These are phyloP conservation scores for Trichophyton simii DNA, from an alignment of 2,329 filamentous ascomycete species.

Conservation along the genomic window DNA sequence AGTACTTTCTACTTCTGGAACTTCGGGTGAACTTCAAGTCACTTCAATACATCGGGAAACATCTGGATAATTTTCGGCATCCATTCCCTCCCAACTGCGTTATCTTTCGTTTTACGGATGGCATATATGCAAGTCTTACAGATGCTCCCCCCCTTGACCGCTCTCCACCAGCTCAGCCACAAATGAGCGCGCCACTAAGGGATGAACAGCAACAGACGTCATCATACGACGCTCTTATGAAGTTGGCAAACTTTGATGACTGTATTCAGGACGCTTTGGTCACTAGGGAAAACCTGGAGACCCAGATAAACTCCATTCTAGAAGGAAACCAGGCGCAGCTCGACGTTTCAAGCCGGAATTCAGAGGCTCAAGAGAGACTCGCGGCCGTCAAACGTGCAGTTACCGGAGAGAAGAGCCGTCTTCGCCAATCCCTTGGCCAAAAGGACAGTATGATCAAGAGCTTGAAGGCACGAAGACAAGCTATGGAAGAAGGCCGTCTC, in stretches of 20 bases:
- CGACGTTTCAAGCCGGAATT: constrained; percentile 22
- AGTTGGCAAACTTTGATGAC: constrained; percentile 73
- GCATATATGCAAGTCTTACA: constrained; percentile 63
- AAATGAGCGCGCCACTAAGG: constrained; percentile 24
- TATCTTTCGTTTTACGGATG: constrained; percentile 73
- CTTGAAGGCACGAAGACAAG: constrained; percentile 50
- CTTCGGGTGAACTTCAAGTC: constrained; percentile 57
- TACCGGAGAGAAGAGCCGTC: constrained; percentile 50
- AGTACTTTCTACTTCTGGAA: constrained; percentile 56
- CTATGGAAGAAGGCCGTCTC: constrained; percentile 53
- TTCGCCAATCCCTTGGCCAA: constrained; percentile 49
- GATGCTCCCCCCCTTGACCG: constrained; percentile 46
- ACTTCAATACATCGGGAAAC: constrained; percentile 65
- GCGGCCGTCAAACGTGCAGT: constrained; percentile 40
- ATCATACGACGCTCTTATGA: constrained; percentile 79
- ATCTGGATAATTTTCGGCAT: constrained; percentile 51
- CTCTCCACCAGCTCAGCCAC: constrained; percentile 11
- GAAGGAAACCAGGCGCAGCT: constrained; percentile 25
- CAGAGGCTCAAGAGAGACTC: constrained; percentile 30
- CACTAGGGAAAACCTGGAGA: constrained; percentile 59
- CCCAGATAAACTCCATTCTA: constrained; percentile 56
- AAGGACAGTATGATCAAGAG: constrained; percentile 57
- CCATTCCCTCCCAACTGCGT: constrained; percentile 70
- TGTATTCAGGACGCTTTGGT: constrained; percentile 81
- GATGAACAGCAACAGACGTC: constrained; percentile 50